Base-by-base conservation (phyloP, 331 rosid genomes). In the Arachis monticola region DNA sequence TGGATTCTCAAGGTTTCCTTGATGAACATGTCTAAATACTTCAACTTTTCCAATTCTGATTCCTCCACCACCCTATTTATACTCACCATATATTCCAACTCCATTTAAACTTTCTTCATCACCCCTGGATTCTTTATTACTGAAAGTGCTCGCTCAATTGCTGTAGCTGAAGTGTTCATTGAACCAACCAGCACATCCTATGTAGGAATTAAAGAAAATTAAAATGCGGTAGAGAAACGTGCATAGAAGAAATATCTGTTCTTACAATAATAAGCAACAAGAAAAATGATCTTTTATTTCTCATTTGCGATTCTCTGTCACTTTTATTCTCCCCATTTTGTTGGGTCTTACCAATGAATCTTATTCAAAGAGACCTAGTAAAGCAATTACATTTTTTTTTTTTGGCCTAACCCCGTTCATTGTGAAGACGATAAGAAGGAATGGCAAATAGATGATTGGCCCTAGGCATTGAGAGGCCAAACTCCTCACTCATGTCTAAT, bases 1-100 rank as follows among this genome's bases (percentile, higher is more conserved):
- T 88, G 96, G 10, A 88, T 8, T 73, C 96, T 85, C 32, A 84
- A 0, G 70, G 67, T 80, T 82, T 90, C 96, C 53, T 85, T 87
- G 6, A 85, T 46, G 5, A 85, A 86, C 88, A 84, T 83, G 51
- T 80, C 72, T 38, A 88, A 45, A 72, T 90, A 84, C 35, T 79
- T 55, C 27, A 90, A 65, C 8, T 67, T 83, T 6, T 80, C 78
- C 73, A 90, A 80, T 79, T 90, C 90, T 61, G 84, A 77, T 86
- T 88, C 93, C 27, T 85, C 90, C 63, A 88, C 90, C 71, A 41
- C 81, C 47, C 86, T 84, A 57, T 80, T 75, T 72, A 78, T 57
- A 4, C 93, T 86, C 6, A 88, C 91, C 66, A 86, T 83, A 0
- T 6, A 60, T 67, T 85, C 81, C 10, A 90, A 48, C 27, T 22